Base-by-base conservation (phyloP, 129 eudicot genomes). In the Cynara cardunculus region DNA sequence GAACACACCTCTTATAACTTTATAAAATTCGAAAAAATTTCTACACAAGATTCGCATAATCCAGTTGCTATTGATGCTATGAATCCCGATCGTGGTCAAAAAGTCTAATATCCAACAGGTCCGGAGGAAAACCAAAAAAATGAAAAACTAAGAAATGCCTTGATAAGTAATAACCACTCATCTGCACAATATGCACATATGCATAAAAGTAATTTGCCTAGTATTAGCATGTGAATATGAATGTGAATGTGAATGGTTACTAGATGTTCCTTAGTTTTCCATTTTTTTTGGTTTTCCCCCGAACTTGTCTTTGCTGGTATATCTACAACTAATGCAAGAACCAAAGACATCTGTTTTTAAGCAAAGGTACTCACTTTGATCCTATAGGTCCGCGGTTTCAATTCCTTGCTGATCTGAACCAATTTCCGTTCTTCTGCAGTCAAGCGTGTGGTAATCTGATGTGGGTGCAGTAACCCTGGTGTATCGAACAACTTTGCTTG, bases 361-460 rank as follows among this genome's bases (percentile, higher is more conserved):
- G 19, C 25, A 37, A 27, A 67, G 72, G 72, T 41, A 64, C 93
- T 75, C 67, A 92, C 98, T 80, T 90, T 89, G 81, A 96, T 87
- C 87, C 99, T 89, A 65, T 96, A 96, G 6, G 99, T 96, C 79
- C 97, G 87, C 3, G 99, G 99, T 81, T 87, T 96, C 87, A 96
- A 75, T 87, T 92, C 99, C 85, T 91, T 96, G 31, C 75, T 78
- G 10, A 93, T 91, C 46, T 88, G 95, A 81, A 91, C 87, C 59
- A 96, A 86, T 86, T 87, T 92, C 80, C 86, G 98, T 84, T 96
- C 99, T 62, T 92, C 97, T 34, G 81, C 83, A 10, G 90, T 96
- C 91, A 96, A 84, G 86, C 98, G 84, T 5, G 96, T 90, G 0
- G 98, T 84, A 61, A 96, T 83, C 90, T 96, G 98, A 85, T 96